phyloP scores from a whole-genome alignment of 2,329 filamentous ascomycete genomes.

The Trichophyton mentagrophytes region DNA sequence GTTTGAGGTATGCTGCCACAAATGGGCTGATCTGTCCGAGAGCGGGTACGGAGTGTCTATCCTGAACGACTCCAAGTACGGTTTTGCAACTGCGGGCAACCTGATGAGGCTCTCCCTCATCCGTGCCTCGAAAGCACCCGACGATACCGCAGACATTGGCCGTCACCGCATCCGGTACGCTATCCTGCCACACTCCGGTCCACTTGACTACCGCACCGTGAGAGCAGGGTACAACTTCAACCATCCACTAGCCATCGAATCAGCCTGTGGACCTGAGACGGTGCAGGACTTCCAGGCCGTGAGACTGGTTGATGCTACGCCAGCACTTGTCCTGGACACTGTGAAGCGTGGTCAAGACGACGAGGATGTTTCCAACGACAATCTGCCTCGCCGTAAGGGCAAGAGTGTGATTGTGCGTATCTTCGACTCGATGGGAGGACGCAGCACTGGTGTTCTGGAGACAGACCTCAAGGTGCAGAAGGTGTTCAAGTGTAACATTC shows the following conservation, averaged over 20 bases:
- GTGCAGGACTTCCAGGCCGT: constrained; percentile 42
- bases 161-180: constrained; percentile 77
- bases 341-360: constrained; percentile 91
- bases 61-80: constrained; percentile 91
- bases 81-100: constrained; percentile 80
- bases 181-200: constrained; percentile 70
- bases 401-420: constrained; percentile 71
- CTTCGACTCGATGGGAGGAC: constrained; percentile 81
- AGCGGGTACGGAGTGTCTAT: constrained; percentile 81
- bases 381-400: constrained; percentile 53
- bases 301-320: constrained; percentile 49
- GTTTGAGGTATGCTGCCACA: constrained; percentile 92
- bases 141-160: constrained; percentile 90
- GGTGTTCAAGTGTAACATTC: constrained; percentile 69
- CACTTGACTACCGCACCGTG: constrained; percentile 59
- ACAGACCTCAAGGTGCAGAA: constrained; percentile 59
- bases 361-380: constrained; percentile 49
- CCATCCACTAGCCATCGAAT: constrained; percentile 54
- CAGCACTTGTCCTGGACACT: constrained; percentile 67
- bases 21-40: constrained; percentile 83
- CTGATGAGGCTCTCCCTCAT: constrained; percentile 81
- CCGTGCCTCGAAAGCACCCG: constrained; percentile 79
- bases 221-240: constrained; percentile 85
- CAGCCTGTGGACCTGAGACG: constrained; percentile 19
- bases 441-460: constrained; percentile 55